Evolutionary conservation across 129 eudicot genomes (phyloP), one percentile per base, ranked within the genome.

Genomic region (Centrapalus pauciflorus): DNA sequence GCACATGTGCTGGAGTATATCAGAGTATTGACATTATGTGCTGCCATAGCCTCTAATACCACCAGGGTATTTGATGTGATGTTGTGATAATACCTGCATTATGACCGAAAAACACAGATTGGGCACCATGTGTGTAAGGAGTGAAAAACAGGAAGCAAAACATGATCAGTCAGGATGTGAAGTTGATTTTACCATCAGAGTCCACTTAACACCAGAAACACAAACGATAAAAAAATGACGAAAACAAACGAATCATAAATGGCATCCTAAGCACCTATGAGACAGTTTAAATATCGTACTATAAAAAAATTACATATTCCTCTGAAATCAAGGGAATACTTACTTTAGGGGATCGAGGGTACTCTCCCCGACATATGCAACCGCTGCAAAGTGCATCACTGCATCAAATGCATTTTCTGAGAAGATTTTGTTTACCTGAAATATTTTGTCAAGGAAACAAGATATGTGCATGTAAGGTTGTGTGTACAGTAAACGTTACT

Each of bases 1-100:
- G 97, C 97, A 81, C 97, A 91, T 14, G 97, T 91, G 59, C 97
- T 91, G 13, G 97, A 91, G 65, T 91, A 91, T 67, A 91, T 91
- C 23, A 91, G 51, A 16, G 97, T 91, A n/a, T 77, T 81, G 46
- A 91, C 90, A 9, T 76, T 72, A 69, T 91, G 96, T 17, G 82
- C 59, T n/a, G 81, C 90, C 94, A 91, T 91, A 52, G 97, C 96
- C 75, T 91, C 83, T 72, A 91, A 79, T 43, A 91, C 77, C 40
- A 79, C 51, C 58, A 91, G 52, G 5, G 96, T 91, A 78, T 91
- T 91, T 19, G 96, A 85, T 7, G 97, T 91, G 32, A 91, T 91
- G 76, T 91, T 91, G 79, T 87, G 97, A 63, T 91, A 91, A 75
- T 91, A 91, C 74, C 97, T 90, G 81, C 33, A 69, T 38, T 50